These are phyloP conservation scores for Brettanomyces anomalus DNA, from an alignment of 805 yeast species.

Conservation along the genomic window DNA sequence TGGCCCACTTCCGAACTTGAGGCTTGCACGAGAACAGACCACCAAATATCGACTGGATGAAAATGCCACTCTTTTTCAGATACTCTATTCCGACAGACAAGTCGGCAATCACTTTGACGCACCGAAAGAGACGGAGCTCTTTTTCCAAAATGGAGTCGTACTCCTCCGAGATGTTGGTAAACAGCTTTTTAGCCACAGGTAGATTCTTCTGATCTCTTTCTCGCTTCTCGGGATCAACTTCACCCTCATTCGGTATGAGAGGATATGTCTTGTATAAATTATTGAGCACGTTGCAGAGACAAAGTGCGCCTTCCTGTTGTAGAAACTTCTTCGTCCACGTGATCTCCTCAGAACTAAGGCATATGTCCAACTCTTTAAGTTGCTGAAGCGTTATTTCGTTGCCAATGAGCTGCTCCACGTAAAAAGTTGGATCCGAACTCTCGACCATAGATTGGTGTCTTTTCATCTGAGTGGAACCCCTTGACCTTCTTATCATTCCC, in stretches of 20 bases:
- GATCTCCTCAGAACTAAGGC: slow-evolving; percentile 69
- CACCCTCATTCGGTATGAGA: slow-evolving; percentile 4
- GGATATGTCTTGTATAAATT: slow-evolving; percentile 27
- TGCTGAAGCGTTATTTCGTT: slow-evolving; percentile 61
- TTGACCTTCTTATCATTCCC: not conserved
- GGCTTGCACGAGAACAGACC: slow-evolving; percentile 73
- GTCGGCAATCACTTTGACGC: slow-evolving; percentile 73
- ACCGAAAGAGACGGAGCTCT: slow-evolving; percentile 71
- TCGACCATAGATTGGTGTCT: not conserved
- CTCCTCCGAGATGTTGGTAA: slow-evolving; percentile 24
- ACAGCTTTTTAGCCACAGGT: slow-evolving; percentile 8
- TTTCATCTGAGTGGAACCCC: not conserved
- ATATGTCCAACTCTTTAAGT: slow-evolving; percentile 80
- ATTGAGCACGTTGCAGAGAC: slow-evolving; percentile 63
- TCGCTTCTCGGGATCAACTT: not conserved
- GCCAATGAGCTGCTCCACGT: slow-evolving; percentile 65
- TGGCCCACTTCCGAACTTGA: slow-evolving; percentile 73
- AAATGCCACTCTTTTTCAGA: slow-evolving; percentile 42
- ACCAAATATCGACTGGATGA: slow-evolving; percentile 64
- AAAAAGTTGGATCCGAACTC: slow-evolving; percentile 21
- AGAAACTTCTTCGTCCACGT: slow-evolving; percentile 81
- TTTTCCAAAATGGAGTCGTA: slow-evolving; percentile 38
- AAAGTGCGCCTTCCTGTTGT: slow-evolving; percentile 81
- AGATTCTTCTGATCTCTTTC: not conserved
- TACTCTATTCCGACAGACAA: slow-evolving; percentile 62